Conservation (phyloP, 2,329 filamentous ascomycete species). For the Stenocarpella maydis region DNA sequence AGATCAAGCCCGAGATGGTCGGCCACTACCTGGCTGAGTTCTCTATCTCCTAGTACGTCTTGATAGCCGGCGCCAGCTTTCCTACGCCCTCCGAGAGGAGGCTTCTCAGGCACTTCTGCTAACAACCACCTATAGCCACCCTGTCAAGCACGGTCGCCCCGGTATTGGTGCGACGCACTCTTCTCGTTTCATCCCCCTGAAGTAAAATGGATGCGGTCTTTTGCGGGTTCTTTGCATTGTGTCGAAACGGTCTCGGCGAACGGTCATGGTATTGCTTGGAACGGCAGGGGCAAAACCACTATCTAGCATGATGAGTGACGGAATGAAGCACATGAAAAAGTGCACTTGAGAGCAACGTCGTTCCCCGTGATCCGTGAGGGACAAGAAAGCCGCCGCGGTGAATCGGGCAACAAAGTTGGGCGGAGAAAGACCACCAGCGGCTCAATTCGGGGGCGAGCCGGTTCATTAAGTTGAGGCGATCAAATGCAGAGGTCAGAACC, state of each 20-base stretch:
- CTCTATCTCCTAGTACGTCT: constrained; percentile 98
- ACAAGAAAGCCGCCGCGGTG: constrained; percentile 22
- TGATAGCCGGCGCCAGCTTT: not conserved
- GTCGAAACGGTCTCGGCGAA: constrained; percentile 63
- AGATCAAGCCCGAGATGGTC: constrained; percentile 99
- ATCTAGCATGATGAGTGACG: constrained; percentile 56
- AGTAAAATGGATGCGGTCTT: constrained; percentile 71
- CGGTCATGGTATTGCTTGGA: constrained; percentile 63
- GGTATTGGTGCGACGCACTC: constrained; percentile 99
- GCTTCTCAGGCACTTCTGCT: constrained; percentile 46
- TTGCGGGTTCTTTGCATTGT: constrained; percentile 64
- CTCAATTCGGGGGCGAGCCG: not conserved
- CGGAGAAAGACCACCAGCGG: not conserved
- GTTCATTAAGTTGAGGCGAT: constrained; percentile 8
- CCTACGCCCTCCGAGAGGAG: too few relatives aligned
- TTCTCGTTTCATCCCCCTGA: constrained; percentile 99
- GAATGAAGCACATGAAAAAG: constrained; percentile 46
- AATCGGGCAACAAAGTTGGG: not conserved
- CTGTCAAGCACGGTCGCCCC: constrained; percentile 99
- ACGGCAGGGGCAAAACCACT: constrained; percentile 48
- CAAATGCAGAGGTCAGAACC: constrained; percentile 3
- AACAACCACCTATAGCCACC: constrained; percentile 76
- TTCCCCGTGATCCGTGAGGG: constrained; percentile 33
- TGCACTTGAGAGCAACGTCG: constrained; percentile 30
- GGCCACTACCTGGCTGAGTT: constrained; percentile 99